Conservation (phyloP, 2,329 filamentous ascomycete genomes). For the Diaporthe sp. region DNA sequence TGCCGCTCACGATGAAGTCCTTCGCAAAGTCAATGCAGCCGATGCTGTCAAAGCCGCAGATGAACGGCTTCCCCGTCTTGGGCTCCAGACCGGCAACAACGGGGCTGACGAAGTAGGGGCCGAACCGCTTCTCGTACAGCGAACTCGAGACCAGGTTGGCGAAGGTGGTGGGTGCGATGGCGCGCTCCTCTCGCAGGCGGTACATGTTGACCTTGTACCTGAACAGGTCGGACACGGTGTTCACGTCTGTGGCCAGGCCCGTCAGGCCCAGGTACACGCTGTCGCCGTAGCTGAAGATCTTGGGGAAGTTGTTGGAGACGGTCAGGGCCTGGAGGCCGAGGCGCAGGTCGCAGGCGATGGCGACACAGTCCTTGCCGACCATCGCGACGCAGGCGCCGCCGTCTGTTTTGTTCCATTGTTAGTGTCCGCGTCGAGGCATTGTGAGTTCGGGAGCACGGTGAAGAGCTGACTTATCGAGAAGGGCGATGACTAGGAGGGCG, state of each 20-base stretch:
- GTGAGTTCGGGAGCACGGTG: conserved; percentile 34
- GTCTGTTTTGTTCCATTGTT: conserved; percentile 55
- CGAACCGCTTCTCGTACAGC: conserved; percentile 95
- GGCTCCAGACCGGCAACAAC: conserved; percentile 95
- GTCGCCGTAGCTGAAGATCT: conserved; percentile 97
- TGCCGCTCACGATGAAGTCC: conserved; percentile 98
- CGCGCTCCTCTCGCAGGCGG: conserved; percentile 95
- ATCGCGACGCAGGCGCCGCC: conserved; percentile 98
- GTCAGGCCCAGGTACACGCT: conserved; percentile 92
- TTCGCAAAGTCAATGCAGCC: conserved; percentile 99
- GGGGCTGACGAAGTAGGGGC: conserved; percentile 94
- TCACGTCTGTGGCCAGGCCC: conserved; percentile 94
- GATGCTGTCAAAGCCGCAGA: conserved; percentile 99
- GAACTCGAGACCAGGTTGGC: conserved; percentile 93
- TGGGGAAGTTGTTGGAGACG: conserved; percentile 99
- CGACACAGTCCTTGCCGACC: conserved; percentile 99
- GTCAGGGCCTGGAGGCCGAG: conserved; percentile 96
- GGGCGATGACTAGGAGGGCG: conserved; percentile 75
- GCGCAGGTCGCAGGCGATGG: conserved; percentile 98
- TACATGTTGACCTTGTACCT: conserved; percentile 99
- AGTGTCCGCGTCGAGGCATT: conserved; percentile 31
- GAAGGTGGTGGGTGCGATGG: conserved; percentile 94
- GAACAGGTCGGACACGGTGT: conserved; percentile 95
- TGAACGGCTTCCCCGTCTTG: conserved; percentile 94
- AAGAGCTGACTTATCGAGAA: conserved; percentile 88